A percentile compares a stretch with the other conserved stretches of the same genome.
Conservation (phyloP, 2,329 filamentous ascomycete genomes). For the Annulohypoxylon truncatum region DNA sequence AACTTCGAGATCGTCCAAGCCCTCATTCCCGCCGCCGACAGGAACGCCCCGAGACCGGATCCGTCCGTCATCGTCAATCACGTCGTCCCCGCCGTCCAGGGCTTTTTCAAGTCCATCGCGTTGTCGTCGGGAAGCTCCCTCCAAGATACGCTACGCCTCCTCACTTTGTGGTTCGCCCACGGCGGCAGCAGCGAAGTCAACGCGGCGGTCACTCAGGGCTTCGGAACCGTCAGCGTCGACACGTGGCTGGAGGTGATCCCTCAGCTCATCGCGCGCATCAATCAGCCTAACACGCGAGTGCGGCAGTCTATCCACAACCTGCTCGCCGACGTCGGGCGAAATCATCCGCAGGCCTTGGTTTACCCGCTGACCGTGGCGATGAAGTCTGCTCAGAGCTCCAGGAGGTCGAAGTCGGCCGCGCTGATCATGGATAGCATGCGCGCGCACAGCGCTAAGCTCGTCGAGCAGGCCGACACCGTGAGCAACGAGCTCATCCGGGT, state of each 20-base stretch:
- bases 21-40: conserved; percentile 74
- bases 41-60: conserved; percentile 62
- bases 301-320: conserved; percentile 92
- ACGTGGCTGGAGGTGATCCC: conserved; percentile 99
- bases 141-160: conserved; percentile 90
- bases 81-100: conserved; percentile 92
- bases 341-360: conserved; percentile 94
- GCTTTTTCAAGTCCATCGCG: conserved; percentile 97
- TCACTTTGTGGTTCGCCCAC: conserved; percentile 97
- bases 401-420: conserved; percentile 86
- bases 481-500: conserved; percentile 97
- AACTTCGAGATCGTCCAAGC: conserved; percentile 98
- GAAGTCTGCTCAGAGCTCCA: conserved; percentile 86
- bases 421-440: conserved; percentile 99
- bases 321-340: conserved; percentile 89
- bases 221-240: conserved; percentile 91
- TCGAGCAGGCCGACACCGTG: conserved; percentile 94
- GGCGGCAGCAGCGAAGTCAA: conserved; percentile 91
- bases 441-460: conserved; percentile 89
- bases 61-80: conserved; percentile 81
- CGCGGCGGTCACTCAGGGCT: conserved; percentile 87
- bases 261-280: conserved; percentile 96
- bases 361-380: conserved; percentile 98
- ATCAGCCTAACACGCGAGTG: conserved; percentile 90
- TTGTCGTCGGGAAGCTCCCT: conserved; percentile 91